Conservation (phyloP, 108 stramenopile species). For the Cyclotella cryptica region DNA sequence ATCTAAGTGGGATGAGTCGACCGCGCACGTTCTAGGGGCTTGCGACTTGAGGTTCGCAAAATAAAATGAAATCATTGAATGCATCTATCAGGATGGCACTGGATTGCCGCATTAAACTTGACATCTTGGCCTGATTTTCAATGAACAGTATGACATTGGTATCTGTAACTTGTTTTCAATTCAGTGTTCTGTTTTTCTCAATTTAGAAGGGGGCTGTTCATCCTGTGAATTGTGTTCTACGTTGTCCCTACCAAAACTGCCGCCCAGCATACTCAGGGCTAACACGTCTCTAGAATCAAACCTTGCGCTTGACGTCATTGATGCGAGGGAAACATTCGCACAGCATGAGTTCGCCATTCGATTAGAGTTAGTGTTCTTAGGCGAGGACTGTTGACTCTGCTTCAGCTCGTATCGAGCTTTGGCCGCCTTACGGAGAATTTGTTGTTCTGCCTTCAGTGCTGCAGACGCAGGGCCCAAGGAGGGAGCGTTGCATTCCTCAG, state of each 20-base stretch:
- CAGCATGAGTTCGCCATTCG: not conserved
- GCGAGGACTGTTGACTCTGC: not conserved
- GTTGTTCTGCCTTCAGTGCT: conserved; percentile 44
- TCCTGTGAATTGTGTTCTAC: conserved; percentile 2
- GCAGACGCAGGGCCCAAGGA: conserved; percentile 42
- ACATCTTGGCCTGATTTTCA: conserved; percentile 24
- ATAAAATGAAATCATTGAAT: no score
- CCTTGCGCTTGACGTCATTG: conserved; percentile 32
- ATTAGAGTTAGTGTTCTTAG: not conserved
- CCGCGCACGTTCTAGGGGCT: conserved; percentile 7
- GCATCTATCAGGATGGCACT: conserved; percentile 17
- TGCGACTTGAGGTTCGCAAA: not conserved
- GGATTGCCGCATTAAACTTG: conserved; percentile 15
- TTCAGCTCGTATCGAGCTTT: conserved; percentile 47
- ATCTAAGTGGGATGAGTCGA: conserved; percentile 7
- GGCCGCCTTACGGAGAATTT: conserved; percentile 40
- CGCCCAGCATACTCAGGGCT: conserved; percentile 40
- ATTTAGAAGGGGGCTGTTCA: conserved; percentile 5
- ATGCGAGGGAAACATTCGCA: conserved; percentile 35
- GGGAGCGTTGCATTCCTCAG: not conserved
- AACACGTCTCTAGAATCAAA: conserved; percentile 51
- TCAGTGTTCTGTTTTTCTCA: conserved; percentile 20
- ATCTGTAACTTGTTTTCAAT: not conserved
- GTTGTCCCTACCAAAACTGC: conserved; percentile 29
- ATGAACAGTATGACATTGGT: conserved; percentile 3